Conservation (phyloP, 192 early-diverging fungal species). For the Dimargaris cristalligena region DNA sequence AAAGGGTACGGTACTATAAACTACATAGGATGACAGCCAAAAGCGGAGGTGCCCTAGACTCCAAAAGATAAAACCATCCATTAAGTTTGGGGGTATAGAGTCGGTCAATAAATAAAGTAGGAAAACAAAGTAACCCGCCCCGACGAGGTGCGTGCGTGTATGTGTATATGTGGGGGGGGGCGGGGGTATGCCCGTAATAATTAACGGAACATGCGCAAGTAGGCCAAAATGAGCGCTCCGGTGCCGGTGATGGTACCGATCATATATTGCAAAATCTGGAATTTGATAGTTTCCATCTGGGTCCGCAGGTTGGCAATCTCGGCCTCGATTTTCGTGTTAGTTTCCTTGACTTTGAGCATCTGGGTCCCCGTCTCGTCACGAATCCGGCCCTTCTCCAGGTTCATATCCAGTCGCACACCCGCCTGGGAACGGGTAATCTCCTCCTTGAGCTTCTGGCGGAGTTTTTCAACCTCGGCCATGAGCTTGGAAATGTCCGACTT, state of each 20-base stretch:
- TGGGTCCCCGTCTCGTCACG: conserved; percentile 69
- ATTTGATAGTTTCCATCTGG: conserved; percentile 80
- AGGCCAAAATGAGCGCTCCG: conserved; percentile 55
- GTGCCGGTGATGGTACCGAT: conserved; percentile 73
- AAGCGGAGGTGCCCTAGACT: no score
- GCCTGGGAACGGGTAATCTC: conserved; percentile 73
- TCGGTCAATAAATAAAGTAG: no score
- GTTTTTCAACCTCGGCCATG: conserved; percentile 63
- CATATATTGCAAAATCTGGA: conserved; percentile 64
- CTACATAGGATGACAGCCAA: no score
- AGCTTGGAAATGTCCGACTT: conserved; percentile 67
- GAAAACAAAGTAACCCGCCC: no score
- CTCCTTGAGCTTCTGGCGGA: conserved; percentile 66
- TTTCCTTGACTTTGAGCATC: conserved; percentile 70
- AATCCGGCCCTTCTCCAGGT: conserved; percentile 74
- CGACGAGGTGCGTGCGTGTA: no score
- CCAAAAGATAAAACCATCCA: no score
- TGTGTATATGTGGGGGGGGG: no score
- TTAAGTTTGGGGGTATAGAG: no score
- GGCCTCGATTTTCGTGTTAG: conserved; percentile 73
- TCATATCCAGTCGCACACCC: conserved; percentile 68
- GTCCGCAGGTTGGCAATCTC: conserved; percentile 67
- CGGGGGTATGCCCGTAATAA: no score
- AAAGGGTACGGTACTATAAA: no score
- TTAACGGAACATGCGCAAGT: conserved; percentile 41